These are phyloP conservation scores for Moniliella sp. DNA, from an alignment of 1,284 basidiomycete genomes.

Conservation along the genomic window DNA sequence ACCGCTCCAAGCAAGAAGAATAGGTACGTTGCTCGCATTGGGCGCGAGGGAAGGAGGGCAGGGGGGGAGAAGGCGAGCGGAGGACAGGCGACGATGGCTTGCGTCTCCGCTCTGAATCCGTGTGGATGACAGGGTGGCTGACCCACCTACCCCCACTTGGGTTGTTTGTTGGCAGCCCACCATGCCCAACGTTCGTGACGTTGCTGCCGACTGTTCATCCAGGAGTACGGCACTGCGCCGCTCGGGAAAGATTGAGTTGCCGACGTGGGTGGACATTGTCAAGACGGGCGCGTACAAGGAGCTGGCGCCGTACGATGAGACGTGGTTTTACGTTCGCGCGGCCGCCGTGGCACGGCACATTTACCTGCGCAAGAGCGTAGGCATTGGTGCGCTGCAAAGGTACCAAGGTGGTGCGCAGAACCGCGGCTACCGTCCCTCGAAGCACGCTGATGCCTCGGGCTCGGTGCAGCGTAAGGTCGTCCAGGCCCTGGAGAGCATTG, in stretches of 20 bases:
- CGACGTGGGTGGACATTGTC: constrained; percentile 94
- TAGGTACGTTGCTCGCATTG: too few relatives aligned
- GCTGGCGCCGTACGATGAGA: constrained; percentile 91
- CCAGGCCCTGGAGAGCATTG: constrained; percentile 94
- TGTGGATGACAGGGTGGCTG: too few relatives aligned
- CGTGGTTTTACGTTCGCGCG: constrained; percentile 99
- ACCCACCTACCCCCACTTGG: too few relatives aligned
- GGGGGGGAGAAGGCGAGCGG: too few relatives aligned
- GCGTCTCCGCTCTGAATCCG: too few relatives aligned
- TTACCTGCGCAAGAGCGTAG: constrained; percentile 96
- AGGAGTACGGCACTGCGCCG: too few relatives aligned
- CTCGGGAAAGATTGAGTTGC: constrained; percentile 84
- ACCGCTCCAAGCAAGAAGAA: too few relatives aligned
- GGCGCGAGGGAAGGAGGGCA: too few relatives aligned
- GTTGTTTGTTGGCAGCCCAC: too few relatives aligned
- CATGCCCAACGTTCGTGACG: too few relatives aligned
- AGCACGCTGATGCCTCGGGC: constrained; percentile 69
- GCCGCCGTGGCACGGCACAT: constrained; percentile 95
- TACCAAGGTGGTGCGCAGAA: constrained; percentile 89
- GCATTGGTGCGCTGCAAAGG: constrained; percentile 83
- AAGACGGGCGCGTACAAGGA: constrained; percentile 97
- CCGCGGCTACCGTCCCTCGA: constrained; percentile 63
- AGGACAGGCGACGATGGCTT: too few relatives aligned
- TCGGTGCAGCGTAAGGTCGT: constrained; percentile 45
- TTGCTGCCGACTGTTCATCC: too few relatives aligned